Conservation (phyloP, 257 asterid genomes). For the Solanum commersonii region DNA sequence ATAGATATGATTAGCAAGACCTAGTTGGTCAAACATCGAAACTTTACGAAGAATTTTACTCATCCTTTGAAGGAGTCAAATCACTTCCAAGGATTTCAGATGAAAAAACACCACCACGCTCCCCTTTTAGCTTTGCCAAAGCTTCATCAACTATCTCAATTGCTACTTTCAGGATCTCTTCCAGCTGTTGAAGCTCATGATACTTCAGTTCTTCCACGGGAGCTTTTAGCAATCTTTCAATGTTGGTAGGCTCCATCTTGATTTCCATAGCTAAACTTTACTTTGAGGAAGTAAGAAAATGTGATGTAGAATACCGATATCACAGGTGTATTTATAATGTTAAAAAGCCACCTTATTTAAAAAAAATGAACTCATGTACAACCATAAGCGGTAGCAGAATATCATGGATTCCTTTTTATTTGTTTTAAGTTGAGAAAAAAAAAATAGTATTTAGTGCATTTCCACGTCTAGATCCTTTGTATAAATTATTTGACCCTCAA, state of each 20-base stretch:
- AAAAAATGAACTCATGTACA: neutral
- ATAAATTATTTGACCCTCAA: neutral
- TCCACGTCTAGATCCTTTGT: neutral
- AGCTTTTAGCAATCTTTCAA: neutral
- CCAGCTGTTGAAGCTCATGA: neutral
- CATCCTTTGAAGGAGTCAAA: neutral
- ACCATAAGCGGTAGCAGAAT: too few species aligned
- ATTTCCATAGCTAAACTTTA: too few species aligned
- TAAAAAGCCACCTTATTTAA: too few species aligned
- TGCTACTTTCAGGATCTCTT: neutral
- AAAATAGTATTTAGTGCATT: neutral
- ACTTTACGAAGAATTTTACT: neutral
- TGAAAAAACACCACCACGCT: neutral
- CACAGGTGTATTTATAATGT: neutral
- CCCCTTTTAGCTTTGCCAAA: neutral
- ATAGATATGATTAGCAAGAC: neutral
- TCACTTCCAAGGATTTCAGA: neutral
- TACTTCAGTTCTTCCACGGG: neutral
- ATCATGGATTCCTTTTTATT: too few species aligned
- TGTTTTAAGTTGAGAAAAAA: too few species aligned
- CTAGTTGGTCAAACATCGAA: neutral
- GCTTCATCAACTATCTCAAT: neutral
- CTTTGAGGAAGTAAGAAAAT: neutral
- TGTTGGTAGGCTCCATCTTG: neutral
- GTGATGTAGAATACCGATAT: neutral